Evolutionary conservation across 2,329 filamentous ascomycete species (phyloP), one percentile per base, ranked within the genome.

Genomic region (Venturiaceae sp.): DNA sequence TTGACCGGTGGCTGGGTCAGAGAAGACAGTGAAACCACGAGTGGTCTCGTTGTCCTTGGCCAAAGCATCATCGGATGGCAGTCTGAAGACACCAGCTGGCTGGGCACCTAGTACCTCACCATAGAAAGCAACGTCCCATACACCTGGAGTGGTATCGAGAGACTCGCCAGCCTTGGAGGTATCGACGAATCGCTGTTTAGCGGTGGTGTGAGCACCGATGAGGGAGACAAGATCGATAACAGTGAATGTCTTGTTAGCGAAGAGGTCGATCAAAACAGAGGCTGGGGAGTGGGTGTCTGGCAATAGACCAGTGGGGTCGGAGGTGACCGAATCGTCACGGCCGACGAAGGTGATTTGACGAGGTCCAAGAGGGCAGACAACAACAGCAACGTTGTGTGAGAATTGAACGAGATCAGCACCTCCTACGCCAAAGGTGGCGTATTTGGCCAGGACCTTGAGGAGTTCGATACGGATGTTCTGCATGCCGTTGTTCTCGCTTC

Each of bases 401-500:
- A 80, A 75, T 64, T 82, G 79, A 37, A 80, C 76, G 14, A 83
- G 67, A 66, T 83, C 80, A n/a, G 80, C 80, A 62, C 79, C 77
- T 9, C 73, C 70, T n/a, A 81, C 72, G 16, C 70, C 67, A 60
- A 74, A 77, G 58, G 73, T 70, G 19, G 64, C 60, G 57, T 73
- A 73, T 62, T 78, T 72, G 1, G 61, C 59, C 41, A 69, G 66
- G 5, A 77, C 71, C 28, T 72, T 65, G 3, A 59, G 60, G 5
- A 72, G 73, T 41, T 79, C 75, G 8, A 64, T 66, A 58, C 73
- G 65, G 3, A 83, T 69, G 19, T 28, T 30, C 19, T 56, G 23
- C 19, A 56, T 41, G 0, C 79, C 80, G 23, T 65, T 68, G 66
- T 83, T 72, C 46, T 74, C 72, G 1, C 63, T 33, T 3, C 74